A percentile compares a stretch with the other conserved stretches of the same genome.
phyloP scores from a whole-genome alignment of 1,284 basidiomycete genomes.

The Thecaphora frezii region DNA sequence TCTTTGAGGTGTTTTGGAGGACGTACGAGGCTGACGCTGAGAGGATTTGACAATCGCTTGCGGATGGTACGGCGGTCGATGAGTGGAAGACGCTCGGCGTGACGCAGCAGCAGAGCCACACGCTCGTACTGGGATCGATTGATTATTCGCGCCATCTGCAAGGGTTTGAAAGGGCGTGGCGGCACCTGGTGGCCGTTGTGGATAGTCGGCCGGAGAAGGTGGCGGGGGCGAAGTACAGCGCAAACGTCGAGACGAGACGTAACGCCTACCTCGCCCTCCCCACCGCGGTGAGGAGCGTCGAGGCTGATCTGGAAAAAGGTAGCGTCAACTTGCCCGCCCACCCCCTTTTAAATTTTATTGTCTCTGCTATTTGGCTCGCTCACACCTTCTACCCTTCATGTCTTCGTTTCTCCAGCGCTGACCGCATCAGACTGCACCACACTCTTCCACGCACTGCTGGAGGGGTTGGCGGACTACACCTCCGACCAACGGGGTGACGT shows the following conservation, averaged over 20 bases:
- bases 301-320: too few species aligned
- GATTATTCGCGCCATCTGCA: slow-evolving; percentile 68
- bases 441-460: too few species aligned
- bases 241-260: slow-evolving; percentile 68
- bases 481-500: slow-evolving; percentile 94
- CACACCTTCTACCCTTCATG: too few species aligned
- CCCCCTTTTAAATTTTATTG: too few species aligned
- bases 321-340: too few species aligned
- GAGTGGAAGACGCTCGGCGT: slow-evolving; percentile 68
- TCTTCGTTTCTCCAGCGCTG: too few species aligned
- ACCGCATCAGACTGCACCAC: too few species aligned
- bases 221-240: slow-evolving; percentile 63
- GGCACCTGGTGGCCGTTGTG: slow-evolving; percentile 68
- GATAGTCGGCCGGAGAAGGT: slow-evolving; percentile 69
- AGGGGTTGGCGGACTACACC: slow-evolving; percentile 83
- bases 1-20: too few species aligned
- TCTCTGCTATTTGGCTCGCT: too few species aligned
- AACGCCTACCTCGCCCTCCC: slow-evolving; percentile 73
- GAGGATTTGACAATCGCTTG: neutral
- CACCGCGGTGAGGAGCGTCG: slow-evolving; percentile 4
- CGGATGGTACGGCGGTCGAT: slow-evolving; percentile 57
- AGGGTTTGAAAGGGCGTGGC: slow-evolving; percentile 65
- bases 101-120: slow-evolving; percentile 73
- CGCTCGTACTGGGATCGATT: slow-evolving; percentile 73
- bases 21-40: too few species aligned